Percentiles rank a stretch among this genome's conserved stretches.
Evolutionary conservation across 257 asterid species (phyloP).

Genomic region (Solanum tarijense): DNA sequence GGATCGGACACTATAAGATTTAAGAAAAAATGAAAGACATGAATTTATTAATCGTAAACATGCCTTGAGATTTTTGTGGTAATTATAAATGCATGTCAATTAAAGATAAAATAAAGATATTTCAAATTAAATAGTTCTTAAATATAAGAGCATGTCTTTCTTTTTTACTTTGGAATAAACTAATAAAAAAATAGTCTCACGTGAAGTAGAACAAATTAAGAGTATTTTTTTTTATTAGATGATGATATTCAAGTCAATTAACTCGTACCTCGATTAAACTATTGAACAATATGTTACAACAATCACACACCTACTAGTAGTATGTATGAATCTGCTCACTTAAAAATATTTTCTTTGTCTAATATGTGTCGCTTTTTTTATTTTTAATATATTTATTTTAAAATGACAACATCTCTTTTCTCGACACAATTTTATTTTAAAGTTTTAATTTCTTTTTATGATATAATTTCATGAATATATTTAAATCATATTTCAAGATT

Average conservation of each 20-base stretch:
- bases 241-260: not conserved
- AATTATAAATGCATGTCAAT: not conserved
- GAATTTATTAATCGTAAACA: no score
- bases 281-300: not conserved
- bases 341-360: not conserved
- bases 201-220: not conserved
- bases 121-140: not conserved
- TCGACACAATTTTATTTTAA: not conserved
- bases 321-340: no score
- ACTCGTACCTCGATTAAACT: not conserved
- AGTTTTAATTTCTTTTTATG: not conserved
- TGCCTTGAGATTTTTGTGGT: not conserved
- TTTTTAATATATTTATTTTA: no score
- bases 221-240: not conserved
- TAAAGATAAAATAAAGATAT: not conserved
- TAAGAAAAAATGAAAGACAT: no score
- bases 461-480: not conserved
- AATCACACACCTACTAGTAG: not conserved
- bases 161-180: not conserved
- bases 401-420: not conserved
- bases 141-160: not conserved
- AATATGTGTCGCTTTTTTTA: not conserved
- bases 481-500: not conserved
- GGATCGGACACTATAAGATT: accelerated
- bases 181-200: not conserved